Conservation (phyloP, 495 filamentous ascomycete genomes). For the Aspergillus ellipticus region DNA sequence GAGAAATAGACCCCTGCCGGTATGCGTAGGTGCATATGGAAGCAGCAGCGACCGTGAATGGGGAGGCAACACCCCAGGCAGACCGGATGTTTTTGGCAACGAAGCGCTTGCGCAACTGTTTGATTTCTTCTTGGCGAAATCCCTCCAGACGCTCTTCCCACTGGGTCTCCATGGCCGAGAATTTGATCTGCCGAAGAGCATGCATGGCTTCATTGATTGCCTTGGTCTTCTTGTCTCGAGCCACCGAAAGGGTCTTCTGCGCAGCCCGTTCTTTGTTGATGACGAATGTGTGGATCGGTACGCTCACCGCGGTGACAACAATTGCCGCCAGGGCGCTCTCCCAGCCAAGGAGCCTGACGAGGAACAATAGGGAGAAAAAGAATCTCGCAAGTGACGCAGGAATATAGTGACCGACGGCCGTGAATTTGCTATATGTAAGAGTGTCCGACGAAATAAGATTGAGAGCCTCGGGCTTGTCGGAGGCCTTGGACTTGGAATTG, state of each 20-base stretch:
- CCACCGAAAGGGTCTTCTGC: background rate
- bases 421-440: background rate
- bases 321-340: background rate
- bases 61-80: background rate
- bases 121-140: background rate
- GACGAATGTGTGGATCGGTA: background rate
- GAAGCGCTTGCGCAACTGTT: background rate
- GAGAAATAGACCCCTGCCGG: background rate
- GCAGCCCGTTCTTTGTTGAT: background rate
- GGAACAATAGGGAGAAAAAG: background rate
- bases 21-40: background rate
- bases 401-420: background rate
- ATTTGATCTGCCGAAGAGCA: background rate
- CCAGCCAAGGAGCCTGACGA: background rate
- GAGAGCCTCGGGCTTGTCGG: background rate
- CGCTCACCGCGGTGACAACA: background rate
- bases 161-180: background rate
- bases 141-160: background rate
- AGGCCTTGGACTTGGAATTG: background rate
- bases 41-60: background rate
- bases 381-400: background rate
- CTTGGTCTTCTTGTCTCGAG: background rate
- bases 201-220: background rate
- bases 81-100: background rate
- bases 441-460: constrained; percentile 2